Evolutionary conservation across 768 basidiomycete genomes (phyloP).

Genomic region (Lyophyllum atratum): DNA sequence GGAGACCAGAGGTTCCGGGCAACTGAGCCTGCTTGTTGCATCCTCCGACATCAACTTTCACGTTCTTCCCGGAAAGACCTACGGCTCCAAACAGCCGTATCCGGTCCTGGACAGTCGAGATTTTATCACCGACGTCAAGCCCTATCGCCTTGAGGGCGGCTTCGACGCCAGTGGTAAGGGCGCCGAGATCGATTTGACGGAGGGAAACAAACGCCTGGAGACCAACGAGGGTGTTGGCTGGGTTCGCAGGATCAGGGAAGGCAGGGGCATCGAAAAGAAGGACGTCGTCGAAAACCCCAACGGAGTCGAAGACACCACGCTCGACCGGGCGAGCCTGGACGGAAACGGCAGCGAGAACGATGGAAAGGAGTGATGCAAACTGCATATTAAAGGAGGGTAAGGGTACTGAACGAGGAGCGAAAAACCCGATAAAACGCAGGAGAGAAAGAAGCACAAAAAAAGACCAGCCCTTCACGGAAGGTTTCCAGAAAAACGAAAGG

Average conservation of each 20-base stretch:
- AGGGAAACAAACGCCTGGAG: conserved; percentile 39
- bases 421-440: background rate
- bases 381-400: conserved; percentile 6
- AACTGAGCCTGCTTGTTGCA: conserved; percentile 28
- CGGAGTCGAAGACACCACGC: conserved; percentile 18
- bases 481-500: conserved; percentile 2
- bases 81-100: conserved; percentile 35
- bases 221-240: conserved; percentile 29
- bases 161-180: conserved; percentile 22
- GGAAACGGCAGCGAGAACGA: conserved; percentile 5
- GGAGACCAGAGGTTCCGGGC: conserved; percentile 27
- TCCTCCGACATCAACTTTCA: conserved; percentile 31
- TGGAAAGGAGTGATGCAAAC: background rate
- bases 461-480: conserved; percentile 5
- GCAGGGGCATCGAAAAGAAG: conserved; percentile 42
- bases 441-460: background rate
- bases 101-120: conserved; percentile 28
- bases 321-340: conserved; percentile 13
- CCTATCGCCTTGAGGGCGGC: conserved; percentile 27
- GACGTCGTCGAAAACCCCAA: conserved; percentile 31
- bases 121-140: conserved; percentile 29
- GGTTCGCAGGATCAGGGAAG: conserved; percentile 36
- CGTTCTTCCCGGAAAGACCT: conserved; percentile 32
- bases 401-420: background rate
- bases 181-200: conserved; percentile 26